Percentiles rank a stretch among this genome's conserved stretches.
Conservation (phyloP, 2,329 filamentous ascomycete genomes). For the Ceratocystis variospora region DNA sequence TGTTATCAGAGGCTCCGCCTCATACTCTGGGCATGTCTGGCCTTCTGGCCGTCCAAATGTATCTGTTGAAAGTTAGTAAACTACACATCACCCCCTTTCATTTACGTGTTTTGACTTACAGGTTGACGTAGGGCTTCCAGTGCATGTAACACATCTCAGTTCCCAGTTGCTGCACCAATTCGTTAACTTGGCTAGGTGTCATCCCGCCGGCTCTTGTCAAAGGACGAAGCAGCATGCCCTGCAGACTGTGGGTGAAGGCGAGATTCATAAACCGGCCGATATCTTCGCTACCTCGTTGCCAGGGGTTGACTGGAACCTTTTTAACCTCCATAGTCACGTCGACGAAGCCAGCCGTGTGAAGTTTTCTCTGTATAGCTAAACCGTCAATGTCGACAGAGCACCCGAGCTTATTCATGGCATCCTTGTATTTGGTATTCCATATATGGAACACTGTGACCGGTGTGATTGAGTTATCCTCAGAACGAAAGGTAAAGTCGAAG, state of each 20-base stretch:
- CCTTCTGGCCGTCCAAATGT: slow-evolving; percentile 27
- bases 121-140: slow-evolving; percentile 57
- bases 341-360: slow-evolving; percentile 62
- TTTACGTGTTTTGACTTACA: slow-evolving; percentile 42
- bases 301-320: slow-evolving; percentile 59
- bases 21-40: slow-evolving; percentile 18
- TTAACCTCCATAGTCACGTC: slow-evolving; percentile 61
- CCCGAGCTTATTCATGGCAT: slow-evolving; percentile 51
- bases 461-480: slow-evolving; percentile 51
- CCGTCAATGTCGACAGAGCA: slow-evolving; percentile 49
- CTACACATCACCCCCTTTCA: slow-evolving; percentile 16
- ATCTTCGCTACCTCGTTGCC: slow-evolving; percentile 50
- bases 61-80: slow-evolving; percentile 21
- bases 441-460: slow-evolving; percentile 42
- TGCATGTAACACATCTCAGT: slow-evolving; percentile 54
- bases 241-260: slow-evolving; percentile 57
- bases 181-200: slow-evolving; percentile 45
- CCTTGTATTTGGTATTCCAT: slow-evolving; percentile 57
- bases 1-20: background rate
- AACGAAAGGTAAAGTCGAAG: slow-evolving; percentile 66
- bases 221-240: slow-evolving; percentile 59
- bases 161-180: slow-evolving; percentile 49
- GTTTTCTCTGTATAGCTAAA: slow-evolving; percentile 26
- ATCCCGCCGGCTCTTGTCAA: slow-evolving; percentile 41
- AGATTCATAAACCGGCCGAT: slow-evolving; percentile 76